Base-by-base conservation (phyloP, 2,329 filamentous ascomycete genomes). In the Dothideomycetes sp. region DNA sequence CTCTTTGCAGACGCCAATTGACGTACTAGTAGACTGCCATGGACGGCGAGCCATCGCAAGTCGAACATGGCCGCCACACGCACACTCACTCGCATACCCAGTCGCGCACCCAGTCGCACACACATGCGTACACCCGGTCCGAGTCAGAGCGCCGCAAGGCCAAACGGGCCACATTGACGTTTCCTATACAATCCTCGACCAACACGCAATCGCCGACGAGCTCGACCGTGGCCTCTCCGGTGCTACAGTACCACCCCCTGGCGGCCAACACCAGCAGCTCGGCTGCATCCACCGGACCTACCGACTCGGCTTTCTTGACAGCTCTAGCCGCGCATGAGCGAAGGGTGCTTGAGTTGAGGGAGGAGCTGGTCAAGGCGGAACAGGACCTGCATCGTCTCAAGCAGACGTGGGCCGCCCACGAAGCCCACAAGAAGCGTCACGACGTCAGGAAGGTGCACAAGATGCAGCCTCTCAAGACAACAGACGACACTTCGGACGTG, bases 301-400 rank as follows among this genome's bases (percentile, higher is more conserved):
- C 52, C 5, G 55, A 59, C 20, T 53, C 53, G 29, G 55, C 80
- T 36, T 84, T 95, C 53, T 79, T 98, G 49, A 88, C 86, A 46
- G 83, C 88, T 43, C 82, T 98, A 53, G 91, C 91, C 31, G 80
- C 85, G 11, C 88, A 96, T 64, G 91, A 98, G 65, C 75, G 91
- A 43, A 80, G 78, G 50, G 89, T 98, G 2, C 66, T 98, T 43
- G 91, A 96, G 63, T 68, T 98, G 38, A 82, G 80, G 45, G 91
- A 98, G 60, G 89, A 96, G 61, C 69, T 98, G n/a, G 67, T 70
- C 17, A 80, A 80, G 45, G 89, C 91, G 5, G 89, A 98, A 58
- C 64, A 68, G 10, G 83, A 94, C 33, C 68, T 98, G 28, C 68
- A 69, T 33, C 74, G 68, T 29, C 68, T 98, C 47, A 96, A 95